phyloP scores from a whole-genome alignment of 257 asterid species.

The Solanum okadae region DNA sequence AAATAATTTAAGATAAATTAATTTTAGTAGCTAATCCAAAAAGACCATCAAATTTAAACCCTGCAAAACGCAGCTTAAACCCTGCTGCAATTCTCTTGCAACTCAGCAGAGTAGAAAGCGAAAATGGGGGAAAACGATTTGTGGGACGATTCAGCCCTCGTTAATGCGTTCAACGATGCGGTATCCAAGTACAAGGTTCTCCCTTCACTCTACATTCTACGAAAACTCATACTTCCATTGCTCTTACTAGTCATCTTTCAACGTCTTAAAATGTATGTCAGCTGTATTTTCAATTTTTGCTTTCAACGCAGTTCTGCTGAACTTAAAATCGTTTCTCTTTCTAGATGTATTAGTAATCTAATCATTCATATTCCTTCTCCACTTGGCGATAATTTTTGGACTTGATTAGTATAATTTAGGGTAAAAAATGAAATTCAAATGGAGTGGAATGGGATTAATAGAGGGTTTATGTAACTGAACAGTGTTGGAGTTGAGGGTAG shows the following conservation, averaged over 20 bases:
- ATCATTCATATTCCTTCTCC: neutral
- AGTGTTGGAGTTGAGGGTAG: neutral
- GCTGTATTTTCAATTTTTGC: neutral
- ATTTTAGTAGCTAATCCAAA: neutral
- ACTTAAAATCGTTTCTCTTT: neutral
- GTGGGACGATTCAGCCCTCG: slow-evolving; percentile 75
- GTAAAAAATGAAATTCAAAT: neutral
- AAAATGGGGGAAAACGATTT: slow-evolving; percentile 48
- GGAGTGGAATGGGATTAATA: neutral
- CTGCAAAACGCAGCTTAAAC: neutral
- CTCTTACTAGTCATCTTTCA: neutral
- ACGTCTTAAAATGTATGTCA: neutral
- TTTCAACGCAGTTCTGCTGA: neutral
- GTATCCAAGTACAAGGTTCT: slow-evolving; percentile 52
- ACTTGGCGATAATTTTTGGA: neutral
- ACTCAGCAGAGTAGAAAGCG: neutral
- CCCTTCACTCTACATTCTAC: neutral
- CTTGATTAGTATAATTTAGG: neutral
- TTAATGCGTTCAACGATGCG: slow-evolving; percentile 58
- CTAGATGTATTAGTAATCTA: neutral
- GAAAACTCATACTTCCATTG: neutral
- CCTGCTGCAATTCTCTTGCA: neutral
- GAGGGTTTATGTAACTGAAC: neutral
- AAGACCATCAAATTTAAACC: neutral
- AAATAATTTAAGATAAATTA: no score